Conservation (phyloP, 148 eudicot species). For the Beta vulgaris region DNA sequence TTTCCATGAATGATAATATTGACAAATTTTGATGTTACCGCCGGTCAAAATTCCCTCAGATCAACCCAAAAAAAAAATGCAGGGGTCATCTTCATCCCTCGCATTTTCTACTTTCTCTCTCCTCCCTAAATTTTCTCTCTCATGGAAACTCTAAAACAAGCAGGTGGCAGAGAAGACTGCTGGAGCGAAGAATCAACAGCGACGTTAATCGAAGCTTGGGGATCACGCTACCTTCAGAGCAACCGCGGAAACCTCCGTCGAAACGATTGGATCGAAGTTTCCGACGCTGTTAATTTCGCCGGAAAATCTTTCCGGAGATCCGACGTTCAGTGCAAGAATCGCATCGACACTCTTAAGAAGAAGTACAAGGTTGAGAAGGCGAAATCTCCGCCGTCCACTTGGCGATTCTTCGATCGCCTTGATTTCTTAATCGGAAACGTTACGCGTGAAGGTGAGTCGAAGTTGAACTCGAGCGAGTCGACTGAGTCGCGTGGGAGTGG, state of each 20-base stretch:
- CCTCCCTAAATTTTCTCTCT: not conserved
- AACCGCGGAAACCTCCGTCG: conserved; percentile 30
- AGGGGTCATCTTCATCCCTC: not conserved
- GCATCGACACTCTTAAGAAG: conserved; percentile 37
- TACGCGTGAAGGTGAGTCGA: not conserved
- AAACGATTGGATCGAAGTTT: conserved; percentile 28
- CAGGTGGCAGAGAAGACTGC: conserved; percentile 20
- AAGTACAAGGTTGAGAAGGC: conserved; percentile 33
- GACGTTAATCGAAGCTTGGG: conserved; percentile 27
- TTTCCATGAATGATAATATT: not conserved
- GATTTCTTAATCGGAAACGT: conserved; percentile 24
- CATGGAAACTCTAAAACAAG: not conserved
- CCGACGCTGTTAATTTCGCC: conserved; percentile 33
- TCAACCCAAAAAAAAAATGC: not conserved
- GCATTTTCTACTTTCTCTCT: not conserved
- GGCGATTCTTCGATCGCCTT: conserved; percentile 33
- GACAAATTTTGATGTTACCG: not conserved
- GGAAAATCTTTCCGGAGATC: conserved; percentile 12
- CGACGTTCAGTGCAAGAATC: conserved; percentile 37
- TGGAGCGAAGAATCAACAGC: conserved; percentile 23
- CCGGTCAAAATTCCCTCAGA: not conserved
- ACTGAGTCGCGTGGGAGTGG: not conserved
- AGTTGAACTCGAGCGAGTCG: not conserved
- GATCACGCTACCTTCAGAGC: conserved; percentile 15
- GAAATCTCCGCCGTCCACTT: conserved; percentile 9